Conservation (phyloP, 2,329 filamentous ascomycete genomes). For the Teratosphaeria gauchensis region DNA sequence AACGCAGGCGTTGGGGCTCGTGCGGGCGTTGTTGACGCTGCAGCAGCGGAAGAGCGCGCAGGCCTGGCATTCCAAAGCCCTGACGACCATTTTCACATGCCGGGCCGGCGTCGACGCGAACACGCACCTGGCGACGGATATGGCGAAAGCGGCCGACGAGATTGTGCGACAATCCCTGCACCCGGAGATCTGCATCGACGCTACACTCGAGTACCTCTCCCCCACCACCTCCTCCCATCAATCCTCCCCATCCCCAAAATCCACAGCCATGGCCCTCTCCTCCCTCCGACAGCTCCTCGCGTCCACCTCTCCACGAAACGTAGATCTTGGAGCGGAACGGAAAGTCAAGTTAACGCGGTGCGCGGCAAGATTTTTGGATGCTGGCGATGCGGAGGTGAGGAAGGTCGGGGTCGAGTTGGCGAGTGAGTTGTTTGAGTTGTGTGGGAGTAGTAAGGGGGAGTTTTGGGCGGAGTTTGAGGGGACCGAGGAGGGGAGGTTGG, state of each 20-base stretch:
- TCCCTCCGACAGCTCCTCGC: constrained; percentile 53
- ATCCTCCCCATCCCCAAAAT: constrained; percentile 47
- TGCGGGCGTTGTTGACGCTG: constrained; percentile 61
- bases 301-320: constrained; percentile 8
- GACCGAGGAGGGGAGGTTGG: constrained; percentile 63
- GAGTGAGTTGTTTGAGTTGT: constrained; percentile 52
- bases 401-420: constrained; percentile 76
- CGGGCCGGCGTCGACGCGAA: constrained; percentile 54
- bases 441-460: constrained; percentile 22
- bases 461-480: constrained; percentile 59
- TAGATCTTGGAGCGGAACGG: constrained; percentile 12
- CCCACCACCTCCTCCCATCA: constrained; percentile 45
- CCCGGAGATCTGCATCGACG: constrained; percentile 37
- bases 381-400: constrained; percentile 23
- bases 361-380: constrained; percentile 16
- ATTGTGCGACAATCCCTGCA: constrained; percentile 53
- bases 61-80: constrained; percentile 56
- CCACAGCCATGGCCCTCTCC: constrained; percentile 48
- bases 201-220: constrained; percentile 29
- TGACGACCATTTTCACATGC: constrained; percentile 57
- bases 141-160: constrained; percentile 65
- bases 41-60: constrained; percentile 53
- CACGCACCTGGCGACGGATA: constrained; percentile 61
- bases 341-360: constrained; percentile 16
- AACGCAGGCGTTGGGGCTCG: constrained; percentile 61